Percentiles rank a stretch among this genome's conserved stretches.
Evolutionary conservation across 345 rosid genomes (phyloP).

Genomic region (Triadica sebifera): DNA sequence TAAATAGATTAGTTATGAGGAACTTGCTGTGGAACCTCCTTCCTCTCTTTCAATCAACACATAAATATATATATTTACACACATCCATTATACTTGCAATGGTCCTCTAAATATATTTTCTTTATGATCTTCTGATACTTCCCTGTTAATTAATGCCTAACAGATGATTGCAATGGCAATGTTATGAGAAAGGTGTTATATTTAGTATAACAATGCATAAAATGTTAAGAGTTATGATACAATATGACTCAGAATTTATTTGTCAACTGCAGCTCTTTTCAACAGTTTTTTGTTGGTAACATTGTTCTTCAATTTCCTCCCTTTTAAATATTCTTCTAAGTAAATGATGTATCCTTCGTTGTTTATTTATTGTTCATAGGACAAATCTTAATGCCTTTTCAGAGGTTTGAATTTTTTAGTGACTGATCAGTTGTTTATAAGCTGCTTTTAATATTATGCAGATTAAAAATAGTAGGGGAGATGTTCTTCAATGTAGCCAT

Average conservation of each 20-base stretch:
- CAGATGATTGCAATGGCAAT: no score
- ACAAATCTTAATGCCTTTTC: not conserved
- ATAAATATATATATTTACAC: no score
- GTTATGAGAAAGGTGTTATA: no score
- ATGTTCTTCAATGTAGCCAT: slow-evolving; percentile 84
- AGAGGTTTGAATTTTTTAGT: not conserved
- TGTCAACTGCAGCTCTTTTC: not conserved
- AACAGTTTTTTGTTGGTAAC: not conserved
- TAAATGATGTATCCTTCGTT: not conserved
- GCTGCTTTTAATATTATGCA: slow-evolving; percentile 36
- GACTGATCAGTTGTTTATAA: not conserved
- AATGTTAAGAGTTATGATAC: not conserved
- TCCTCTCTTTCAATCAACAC: no score
- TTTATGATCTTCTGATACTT: no score
- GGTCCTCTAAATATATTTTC: no score
- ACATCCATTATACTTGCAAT: no score
- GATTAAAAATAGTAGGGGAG: slow-evolving; percentile 84
- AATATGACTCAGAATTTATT: not conserved
- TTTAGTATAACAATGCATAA: no score
- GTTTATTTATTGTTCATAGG: not conserved
- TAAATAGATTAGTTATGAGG: no score
- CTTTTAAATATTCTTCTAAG: not conserved
- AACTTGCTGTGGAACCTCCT: no score
- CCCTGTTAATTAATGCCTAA: no score
- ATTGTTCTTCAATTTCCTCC: not conserved